Conservation (phyloP, 2,329 filamentous ascomycete species). For the Cercospora sp. region DNA sequence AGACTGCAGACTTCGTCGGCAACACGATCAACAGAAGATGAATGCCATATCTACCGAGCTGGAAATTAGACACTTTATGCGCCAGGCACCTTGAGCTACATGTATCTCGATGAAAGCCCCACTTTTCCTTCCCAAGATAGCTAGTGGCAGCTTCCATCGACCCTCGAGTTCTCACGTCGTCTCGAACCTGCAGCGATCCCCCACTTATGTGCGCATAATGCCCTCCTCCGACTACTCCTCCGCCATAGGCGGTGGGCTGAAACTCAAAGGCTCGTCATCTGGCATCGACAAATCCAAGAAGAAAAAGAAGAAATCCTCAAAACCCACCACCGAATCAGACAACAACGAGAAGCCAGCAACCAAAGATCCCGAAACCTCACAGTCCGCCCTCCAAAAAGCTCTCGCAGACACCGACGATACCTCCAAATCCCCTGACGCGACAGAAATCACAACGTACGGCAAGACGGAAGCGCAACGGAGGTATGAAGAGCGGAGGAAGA, state of each 20-base stretch:
- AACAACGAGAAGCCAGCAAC: constrained; percentile 15
- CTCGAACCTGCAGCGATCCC: background rate
- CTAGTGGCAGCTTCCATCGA: background rate
- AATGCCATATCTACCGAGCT: too few species aligned
- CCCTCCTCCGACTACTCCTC: constrained; percentile 72
- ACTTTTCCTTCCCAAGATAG: background rate
- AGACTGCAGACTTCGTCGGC: too few species aligned
- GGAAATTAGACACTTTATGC: too few species aligned
- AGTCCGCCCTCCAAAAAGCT: constrained; percentile 34
- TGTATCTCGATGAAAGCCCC: background rate
- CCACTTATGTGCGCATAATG: constrained; percentile 50
- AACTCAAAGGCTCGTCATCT: constrained; percentile 71
- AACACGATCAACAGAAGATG: too few species aligned
- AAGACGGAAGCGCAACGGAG: constrained; percentile 85
- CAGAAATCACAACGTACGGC: constrained; percentile 35
- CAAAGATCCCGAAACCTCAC: constrained; percentile 37
- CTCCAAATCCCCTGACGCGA: constrained; percentile 25
- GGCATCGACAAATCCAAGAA: constrained; percentile 66
- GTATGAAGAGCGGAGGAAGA: constrained; percentile 77
- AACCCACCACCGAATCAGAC: constrained; percentile 23
- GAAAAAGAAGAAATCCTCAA: constrained; percentile 44
- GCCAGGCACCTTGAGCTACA: too few species aligned
- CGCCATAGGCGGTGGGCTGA: constrained; percentile 72
- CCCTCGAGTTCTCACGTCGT: background rate
- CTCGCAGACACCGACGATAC: constrained; percentile 40